Evolutionary conservation across 2,329 filamentous ascomycete genomes (phyloP), one percentile per base, ranked within the genome.

Genomic region (Sporothrix brasiliensis): DNA sequence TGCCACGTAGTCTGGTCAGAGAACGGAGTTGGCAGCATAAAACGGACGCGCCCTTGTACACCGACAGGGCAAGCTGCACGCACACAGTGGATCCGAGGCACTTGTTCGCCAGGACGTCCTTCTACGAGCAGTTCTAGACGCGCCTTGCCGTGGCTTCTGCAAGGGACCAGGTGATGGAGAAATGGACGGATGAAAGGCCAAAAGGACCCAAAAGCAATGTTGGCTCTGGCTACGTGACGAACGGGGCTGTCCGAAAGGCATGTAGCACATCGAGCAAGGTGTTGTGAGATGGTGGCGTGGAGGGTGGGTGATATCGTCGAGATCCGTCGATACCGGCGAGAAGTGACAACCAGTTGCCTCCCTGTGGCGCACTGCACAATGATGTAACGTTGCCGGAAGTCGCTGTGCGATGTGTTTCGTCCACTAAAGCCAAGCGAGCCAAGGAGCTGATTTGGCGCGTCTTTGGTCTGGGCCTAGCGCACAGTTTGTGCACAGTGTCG

Each of bases 351-450:
- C 47, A 67, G 24, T 53, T 56, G 66, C 41, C 49, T 34, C 41
- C 49, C 52, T 41, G 65, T 67, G 63, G 63, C 47, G 50, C 49
- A 19, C 19, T 44, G 44, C 27, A 19, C 34, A 66, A 61, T 41
- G 52, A 69, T 69, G 68, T 69, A 69, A 69, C 68, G 68, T 69
- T 69, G 68, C 68, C 56, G 68, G 56, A 50, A 56, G 54, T 56
- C 52, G 66, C 52, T 53, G 63, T 67, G 30, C 50, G 27, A 47
- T 67, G 27, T 52, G 27, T 3, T 1, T 34, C 14, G 34, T 50
- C 47, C 21, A 19, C 49, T 53, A 67, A 49, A 47, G 41, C 58
- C 58, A 47, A 47, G 58, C 41, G 6, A 34, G 19, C 56, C 56
- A 34, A 34, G 34, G 34, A 7, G 4, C 56, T 16, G 34, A n/a